Percentiles rank a stretch among this genome's conserved stretches.
Evolutionary conservation across 495 filamentous ascomycete genomes (phyloP).

Genomic region (Hypoxylon subgilvum): DNA sequence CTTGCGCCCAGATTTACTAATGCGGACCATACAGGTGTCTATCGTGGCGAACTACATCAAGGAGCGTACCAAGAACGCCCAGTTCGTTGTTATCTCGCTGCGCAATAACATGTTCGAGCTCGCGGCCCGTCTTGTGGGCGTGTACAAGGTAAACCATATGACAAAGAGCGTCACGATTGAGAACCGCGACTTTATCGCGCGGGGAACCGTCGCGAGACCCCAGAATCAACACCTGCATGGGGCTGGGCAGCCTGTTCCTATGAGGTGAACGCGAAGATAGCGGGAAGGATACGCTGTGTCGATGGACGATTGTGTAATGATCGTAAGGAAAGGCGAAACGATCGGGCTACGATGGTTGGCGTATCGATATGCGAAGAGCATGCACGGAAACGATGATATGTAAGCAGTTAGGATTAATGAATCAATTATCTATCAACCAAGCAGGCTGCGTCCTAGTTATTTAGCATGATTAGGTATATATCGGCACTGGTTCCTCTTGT

Average conservation of each 20-base stretch:
- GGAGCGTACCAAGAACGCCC: constrained; percentile 97
- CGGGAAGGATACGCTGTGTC: background rate
- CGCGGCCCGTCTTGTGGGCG: constrained; percentile 87
- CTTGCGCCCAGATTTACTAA: too few species aligned
- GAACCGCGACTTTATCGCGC: constrained; percentile 77
- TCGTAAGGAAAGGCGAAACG: too few species aligned
- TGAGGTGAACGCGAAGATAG: constrained; percentile 6
- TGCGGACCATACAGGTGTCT: constrained; percentile 68
- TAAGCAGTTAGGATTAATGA: too few species aligned
- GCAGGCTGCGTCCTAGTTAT: too few species aligned
- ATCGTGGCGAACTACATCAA: constrained; percentile 99
- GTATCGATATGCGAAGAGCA: too few species aligned
- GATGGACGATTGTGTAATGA: too few species aligned
- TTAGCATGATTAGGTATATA: too few species aligned
- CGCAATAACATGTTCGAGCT: constrained; percentile 99
- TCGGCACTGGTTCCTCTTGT: too few species aligned
- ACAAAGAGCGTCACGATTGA: constrained; percentile 97
- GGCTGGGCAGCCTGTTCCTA: too few species aligned
- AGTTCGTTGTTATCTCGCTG: constrained; percentile 97
- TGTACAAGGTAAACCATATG: constrained; percentile 99
- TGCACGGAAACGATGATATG: too few species aligned
- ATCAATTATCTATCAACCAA: too few species aligned
- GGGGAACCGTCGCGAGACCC: constrained; percentile 24
- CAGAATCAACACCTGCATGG: constrained; percentile 11
- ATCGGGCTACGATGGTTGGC: too few species aligned